phyloP scores from a whole-genome alignment of 2,329 filamentous ascomycete genomes.

The Fusarium verrucosum region DNA sequence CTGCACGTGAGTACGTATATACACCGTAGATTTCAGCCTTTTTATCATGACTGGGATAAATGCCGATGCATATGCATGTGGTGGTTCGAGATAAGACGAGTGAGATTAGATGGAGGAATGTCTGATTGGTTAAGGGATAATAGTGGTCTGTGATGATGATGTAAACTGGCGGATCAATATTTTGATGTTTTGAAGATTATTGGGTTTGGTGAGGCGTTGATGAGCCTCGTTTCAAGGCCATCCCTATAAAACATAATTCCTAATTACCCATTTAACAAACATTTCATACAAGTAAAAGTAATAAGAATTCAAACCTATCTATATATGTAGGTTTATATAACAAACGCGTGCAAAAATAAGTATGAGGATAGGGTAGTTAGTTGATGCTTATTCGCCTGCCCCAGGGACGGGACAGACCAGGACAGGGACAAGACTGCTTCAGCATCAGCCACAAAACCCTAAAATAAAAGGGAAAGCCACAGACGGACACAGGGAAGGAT shows the following conservation, averaged over 20 bases:
- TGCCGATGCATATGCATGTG: background rate
- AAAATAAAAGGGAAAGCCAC: conserved; percentile 3
- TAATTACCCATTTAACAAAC: too few relatives aligned
- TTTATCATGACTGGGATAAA: background rate
- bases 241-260: too few relatives aligned
- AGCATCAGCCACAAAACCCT: conserved; percentile 7
- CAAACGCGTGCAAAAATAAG: background rate
- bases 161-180: background rate
- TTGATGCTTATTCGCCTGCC: background rate
- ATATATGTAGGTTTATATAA: background rate
- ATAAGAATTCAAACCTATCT: too few relatives aligned
- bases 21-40: too few relatives aligned
- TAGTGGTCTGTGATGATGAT: background rate
- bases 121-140: background rate
- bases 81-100: background rate
- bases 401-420: background rate
- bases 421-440: background rate
- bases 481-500: background rate
- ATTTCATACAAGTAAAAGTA: too few relatives aligned
- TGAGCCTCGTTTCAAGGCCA: too few relatives aligned
- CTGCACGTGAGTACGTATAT: background rate
- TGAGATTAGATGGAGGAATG: background rate
- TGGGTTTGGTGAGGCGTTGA: too few relatives aligned
- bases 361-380: background rate
- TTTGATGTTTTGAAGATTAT: too few relatives aligned